Conservation (phyloP, 345 rosid species). For the Clausena lansium region DNA sequence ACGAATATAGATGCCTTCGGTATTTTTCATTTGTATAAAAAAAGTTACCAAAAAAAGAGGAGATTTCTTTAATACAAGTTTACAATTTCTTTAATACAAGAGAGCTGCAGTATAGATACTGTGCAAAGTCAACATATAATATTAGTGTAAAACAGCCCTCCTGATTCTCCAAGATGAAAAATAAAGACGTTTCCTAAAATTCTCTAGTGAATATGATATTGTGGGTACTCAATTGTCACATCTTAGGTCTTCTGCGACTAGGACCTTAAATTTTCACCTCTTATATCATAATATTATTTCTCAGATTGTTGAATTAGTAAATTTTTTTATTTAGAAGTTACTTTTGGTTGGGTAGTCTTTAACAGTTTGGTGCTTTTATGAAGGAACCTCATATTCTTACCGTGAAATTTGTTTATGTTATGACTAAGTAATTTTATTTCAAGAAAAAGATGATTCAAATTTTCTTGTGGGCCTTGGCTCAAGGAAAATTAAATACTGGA, state of each 20-base stretch:
- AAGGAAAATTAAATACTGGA: too few species aligned
- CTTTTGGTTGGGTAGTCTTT: background rate
- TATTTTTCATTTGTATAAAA: background rate
- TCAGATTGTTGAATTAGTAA: background rate
- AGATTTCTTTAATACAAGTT: background rate
- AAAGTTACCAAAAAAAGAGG: background rate
- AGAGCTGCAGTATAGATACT: background rate
- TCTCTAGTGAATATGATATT: background rate
- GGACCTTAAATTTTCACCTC: background rate
- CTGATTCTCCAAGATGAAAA: background rate
- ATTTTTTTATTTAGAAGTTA: background rate
- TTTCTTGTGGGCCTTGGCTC: too few species aligned
- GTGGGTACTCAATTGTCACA: background rate
- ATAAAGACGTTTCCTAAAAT: background rate
- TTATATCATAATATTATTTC: background rate
- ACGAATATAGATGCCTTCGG: background rate
- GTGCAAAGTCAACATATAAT: background rate
- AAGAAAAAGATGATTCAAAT: too few species aligned
- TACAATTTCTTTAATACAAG: background rate
- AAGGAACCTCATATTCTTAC: background rate
- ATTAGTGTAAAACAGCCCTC: background rate
- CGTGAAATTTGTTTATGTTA: background rate
- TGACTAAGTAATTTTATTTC: constrained; percentile 9
- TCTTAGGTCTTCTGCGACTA: background rate
- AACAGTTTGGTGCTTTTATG: background rate